Evolutionary conservation across 306 rosid species (phyloP).

Genomic region (Begonia peltatifolia): DNA sequence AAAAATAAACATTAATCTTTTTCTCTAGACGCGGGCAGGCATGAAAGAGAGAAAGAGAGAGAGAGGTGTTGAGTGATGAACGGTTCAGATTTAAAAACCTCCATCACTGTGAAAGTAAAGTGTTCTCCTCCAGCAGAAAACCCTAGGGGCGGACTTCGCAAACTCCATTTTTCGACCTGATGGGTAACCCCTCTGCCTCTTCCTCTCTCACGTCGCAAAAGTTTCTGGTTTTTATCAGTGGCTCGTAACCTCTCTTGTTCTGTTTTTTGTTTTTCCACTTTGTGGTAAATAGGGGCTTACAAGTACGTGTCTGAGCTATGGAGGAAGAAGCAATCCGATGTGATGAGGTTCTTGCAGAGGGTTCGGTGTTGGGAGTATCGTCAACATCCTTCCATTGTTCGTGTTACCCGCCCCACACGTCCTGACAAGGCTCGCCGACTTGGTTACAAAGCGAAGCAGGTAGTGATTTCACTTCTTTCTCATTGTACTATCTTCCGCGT

Average conservation of each 20-base stretch:
- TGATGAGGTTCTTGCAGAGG: conserved; percentile 16
- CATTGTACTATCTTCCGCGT: too few relatives aligned
- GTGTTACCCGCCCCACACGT: conserved; percentile 17
- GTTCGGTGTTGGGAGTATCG: conserved; percentile 22
- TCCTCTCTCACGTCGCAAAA: not conserved
- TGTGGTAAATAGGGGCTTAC: conserved; percentile 11
- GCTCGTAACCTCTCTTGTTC: not conserved
- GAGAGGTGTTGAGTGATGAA: not conserved
- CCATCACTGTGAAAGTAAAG: not conserved
- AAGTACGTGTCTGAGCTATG: conserved; percentile 18
- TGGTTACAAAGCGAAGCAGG: conserved; percentile 34
- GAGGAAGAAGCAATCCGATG: conserved; percentile 21
- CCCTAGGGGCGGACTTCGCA: conserved; percentile 3
- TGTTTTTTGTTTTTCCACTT: not conserved
- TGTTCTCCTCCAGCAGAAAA: not conserved
- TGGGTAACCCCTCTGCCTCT: conserved; percentile 7
- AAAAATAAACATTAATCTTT: not conserved
- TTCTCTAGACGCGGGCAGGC: not conserved
- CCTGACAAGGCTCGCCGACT: conserved; percentile 23
- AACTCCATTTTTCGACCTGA: not conserved
- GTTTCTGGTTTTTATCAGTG: too few relatives aligned
- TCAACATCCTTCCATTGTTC: conserved; percentile 23
- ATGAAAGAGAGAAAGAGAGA: too few relatives aligned
- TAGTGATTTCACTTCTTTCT: not conserved
- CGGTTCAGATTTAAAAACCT: conserved; percentile 1